A percentile compares a stretch with the other conserved stretches of the same genome.
Evolutionary conservation across 1,284 basidiomycete genomes (phyloP).

Genomic region (Exsudoporus floridanus): DNA sequence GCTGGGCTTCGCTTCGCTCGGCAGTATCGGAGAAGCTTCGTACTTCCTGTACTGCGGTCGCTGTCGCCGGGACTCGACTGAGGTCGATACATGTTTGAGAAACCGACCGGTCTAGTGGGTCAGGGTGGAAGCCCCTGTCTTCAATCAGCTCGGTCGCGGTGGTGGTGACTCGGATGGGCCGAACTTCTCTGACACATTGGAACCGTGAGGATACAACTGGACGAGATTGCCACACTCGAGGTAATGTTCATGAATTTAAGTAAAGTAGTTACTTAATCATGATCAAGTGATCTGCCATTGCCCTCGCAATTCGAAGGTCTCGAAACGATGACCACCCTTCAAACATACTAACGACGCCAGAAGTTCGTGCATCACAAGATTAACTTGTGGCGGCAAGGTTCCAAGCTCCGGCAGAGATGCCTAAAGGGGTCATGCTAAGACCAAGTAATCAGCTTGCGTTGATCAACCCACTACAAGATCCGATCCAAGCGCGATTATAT

Average conservation of each 20-base stretch:
- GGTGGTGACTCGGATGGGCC: slow-evolving; percentile 69
- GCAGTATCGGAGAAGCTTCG: slow-evolving; percentile 74
- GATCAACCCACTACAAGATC: slow-evolving; percentile 92
- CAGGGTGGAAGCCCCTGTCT: slow-evolving; percentile 58
- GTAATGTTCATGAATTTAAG: slow-evolving; percentile 40
- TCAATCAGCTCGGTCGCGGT: slow-evolving; percentile 51
- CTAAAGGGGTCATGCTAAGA: slow-evolving; percentile 55
- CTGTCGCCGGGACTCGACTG: slow-evolving; percentile 93
- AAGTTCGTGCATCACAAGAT: slow-evolving; percentile 94
- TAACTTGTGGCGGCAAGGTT: slow-evolving; percentile 81
- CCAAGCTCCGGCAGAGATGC: slow-evolving; percentile 43
- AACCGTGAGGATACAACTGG: slow-evolving; percentile 79
- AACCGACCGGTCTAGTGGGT: slow-evolving; percentile 93
- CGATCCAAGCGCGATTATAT: slow-evolving; percentile 82
- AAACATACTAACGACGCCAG: slow-evolving; percentile 95
- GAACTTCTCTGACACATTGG: slow-evolving; percentile 68
- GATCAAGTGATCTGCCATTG: slow-evolving; percentile 74
- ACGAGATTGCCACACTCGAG: slow-evolving; percentile 58
- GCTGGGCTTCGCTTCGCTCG: slow-evolving; percentile 50
- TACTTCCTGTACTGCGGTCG: slow-evolving; percentile 90
- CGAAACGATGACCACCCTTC: slow-evolving; percentile 93
- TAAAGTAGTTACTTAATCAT: slow-evolving; percentile 1
- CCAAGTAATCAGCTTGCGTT: slow-evolving; percentile 84
- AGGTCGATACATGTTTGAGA: slow-evolving; percentile 90
- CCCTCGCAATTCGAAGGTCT: slow-evolving; percentile 89